Conservation (phyloP, 2,329 filamentous ascomycete species). For the Fusarium algeriense region DNA sequence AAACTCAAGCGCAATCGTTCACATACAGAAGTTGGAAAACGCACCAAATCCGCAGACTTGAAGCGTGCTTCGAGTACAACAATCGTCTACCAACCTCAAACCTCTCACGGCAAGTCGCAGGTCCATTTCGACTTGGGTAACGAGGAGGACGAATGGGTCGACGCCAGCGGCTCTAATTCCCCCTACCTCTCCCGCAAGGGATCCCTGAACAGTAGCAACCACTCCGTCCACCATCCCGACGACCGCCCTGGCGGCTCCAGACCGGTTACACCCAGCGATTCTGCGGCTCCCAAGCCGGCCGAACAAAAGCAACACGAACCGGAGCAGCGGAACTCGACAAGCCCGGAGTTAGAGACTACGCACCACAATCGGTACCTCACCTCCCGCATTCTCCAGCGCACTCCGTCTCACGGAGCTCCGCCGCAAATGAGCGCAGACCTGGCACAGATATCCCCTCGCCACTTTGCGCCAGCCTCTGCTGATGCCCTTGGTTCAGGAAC, state of each 20-base stretch:
- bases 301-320: constrained; percentile 24
- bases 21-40: constrained; percentile 56
- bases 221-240: constrained; percentile 54
- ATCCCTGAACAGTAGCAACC: constrained; percentile 63
- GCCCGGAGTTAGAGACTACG: constrained; percentile 56
- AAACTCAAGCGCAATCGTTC: constrained; percentile 55
- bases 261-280: constrained; percentile 52
- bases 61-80: constrained; percentile 67
- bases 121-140: constrained; percentile 75
- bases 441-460: constrained; percentile 56
- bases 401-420: constrained; percentile 70
- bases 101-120: constrained; percentile 60
- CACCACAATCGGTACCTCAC: constrained; percentile 76
- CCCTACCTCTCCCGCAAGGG: constrained; percentile 64
- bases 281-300: constrained; percentile 18
- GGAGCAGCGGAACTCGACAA: constrained; percentile 37
- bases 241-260: constrained; percentile 55
- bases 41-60: constrained; percentile 68
- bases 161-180: constrained; percentile 73
- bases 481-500: constrained; percentile 45
- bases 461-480: constrained; percentile 51
- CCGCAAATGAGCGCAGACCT: constrained; percentile 74
- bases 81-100: constrained; percentile 59
- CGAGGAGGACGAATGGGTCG: constrained; percentile 74
- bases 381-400: constrained; percentile 74